These are phyloP conservation scores for Boletus tomentosulus DNA, from an alignment of 768 basidiomycete genomes.

Conservation along the genomic window DNA sequence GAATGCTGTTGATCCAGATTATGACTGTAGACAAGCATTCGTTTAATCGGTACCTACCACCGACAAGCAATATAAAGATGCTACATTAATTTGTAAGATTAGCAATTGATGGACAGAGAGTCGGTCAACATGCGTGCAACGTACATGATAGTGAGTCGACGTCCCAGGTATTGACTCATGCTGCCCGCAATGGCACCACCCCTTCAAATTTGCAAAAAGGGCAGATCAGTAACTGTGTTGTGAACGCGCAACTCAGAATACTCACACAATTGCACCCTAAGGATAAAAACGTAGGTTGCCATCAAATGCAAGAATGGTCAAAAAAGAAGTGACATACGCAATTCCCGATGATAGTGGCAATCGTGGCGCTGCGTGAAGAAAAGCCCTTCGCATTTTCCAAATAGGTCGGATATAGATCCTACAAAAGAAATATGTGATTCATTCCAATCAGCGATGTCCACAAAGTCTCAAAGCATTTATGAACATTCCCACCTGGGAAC, in stretches of 20 bases:
- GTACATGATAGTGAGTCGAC: slow-evolving; percentile 73
- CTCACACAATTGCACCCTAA: slow-evolving; percentile 44
- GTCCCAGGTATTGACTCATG: slow-evolving; percentile 71
- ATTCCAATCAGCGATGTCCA: background rate
- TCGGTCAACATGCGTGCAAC: background rate
- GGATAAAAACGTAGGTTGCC: background rate
- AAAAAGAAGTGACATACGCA: slow-evolving; percentile 38
- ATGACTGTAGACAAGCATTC: background rate
- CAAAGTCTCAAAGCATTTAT: background rate
- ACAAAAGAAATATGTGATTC: background rate
- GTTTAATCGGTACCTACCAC: slow-evolving; percentile 14
- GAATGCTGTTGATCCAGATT: slow-evolving; percentile 33
- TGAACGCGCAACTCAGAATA: slow-evolving; percentile 10
- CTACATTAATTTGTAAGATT: slow-evolving; percentile 3
- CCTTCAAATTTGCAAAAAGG: slow-evolving; percentile 21
- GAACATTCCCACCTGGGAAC: slow-evolving; percentile 47
- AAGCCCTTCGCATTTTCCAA: slow-evolving; percentile 61
- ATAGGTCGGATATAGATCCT: slow-evolving; percentile 82
- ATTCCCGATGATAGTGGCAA: slow-evolving; percentile 80
- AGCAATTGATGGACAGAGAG: background rate
- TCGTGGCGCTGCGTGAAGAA: slow-evolving; percentile 51
- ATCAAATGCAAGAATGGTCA: background rate
- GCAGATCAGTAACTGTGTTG: background rate
- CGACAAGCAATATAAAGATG: slow-evolving; percentile 24
- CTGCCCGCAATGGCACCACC: slow-evolving; percentile 74